These are phyloP conservation scores for Boletus pseudo-olivaceus DNA, from an alignment of 768 basidiomycete species.

Conservation along the genomic window DNA sequence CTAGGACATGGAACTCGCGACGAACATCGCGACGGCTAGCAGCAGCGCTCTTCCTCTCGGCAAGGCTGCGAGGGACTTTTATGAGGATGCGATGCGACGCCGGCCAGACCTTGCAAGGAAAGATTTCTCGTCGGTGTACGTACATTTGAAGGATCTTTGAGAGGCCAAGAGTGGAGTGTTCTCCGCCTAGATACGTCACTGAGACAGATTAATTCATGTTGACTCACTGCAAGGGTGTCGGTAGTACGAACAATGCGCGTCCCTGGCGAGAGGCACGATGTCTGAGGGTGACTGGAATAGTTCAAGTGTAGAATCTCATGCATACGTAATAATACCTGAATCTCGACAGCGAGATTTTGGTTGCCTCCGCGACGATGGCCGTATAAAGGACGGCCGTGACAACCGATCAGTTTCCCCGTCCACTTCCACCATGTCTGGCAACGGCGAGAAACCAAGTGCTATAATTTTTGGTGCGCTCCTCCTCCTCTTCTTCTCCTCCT, in stretches of 20 bases:
- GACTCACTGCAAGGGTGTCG: too few relatives aligned
- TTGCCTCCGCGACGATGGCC: constrained; percentile 24
- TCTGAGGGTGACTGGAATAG: too few relatives aligned
- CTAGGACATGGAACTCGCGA: constrained; percentile 85
- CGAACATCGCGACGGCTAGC: constrained; percentile 50
- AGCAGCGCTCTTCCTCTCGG: constrained; percentile 62
- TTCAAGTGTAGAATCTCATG: background rate
- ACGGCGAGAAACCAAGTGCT: constrained; percentile 51
- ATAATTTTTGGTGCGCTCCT: constrained; percentile 69
- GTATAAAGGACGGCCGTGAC: constrained; percentile 24
- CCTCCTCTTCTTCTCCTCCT: background rate
- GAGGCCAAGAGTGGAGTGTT: background rate
- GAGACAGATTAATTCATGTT: background rate
- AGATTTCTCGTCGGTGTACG: constrained; percentile 83
- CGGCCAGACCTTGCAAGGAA: constrained; percentile 60
- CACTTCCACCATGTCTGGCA: constrained; percentile 32
- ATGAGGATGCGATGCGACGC: constrained; percentile 49
- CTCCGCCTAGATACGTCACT: constrained; percentile 1
- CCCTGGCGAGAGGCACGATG: too few relatives aligned
- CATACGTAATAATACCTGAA: constrained; percentile 17
- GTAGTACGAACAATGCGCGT: too few relatives aligned
- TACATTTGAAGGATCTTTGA: constrained; percentile 43
- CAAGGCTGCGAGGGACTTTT: constrained; percentile 58
- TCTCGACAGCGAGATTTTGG: constrained; percentile 8
- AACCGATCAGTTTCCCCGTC: constrained; percentile 19